Evolutionary conservation across 768 basidiomycete species (phyloP).

Genomic region (Mycena rebaudengoi): DNA sequence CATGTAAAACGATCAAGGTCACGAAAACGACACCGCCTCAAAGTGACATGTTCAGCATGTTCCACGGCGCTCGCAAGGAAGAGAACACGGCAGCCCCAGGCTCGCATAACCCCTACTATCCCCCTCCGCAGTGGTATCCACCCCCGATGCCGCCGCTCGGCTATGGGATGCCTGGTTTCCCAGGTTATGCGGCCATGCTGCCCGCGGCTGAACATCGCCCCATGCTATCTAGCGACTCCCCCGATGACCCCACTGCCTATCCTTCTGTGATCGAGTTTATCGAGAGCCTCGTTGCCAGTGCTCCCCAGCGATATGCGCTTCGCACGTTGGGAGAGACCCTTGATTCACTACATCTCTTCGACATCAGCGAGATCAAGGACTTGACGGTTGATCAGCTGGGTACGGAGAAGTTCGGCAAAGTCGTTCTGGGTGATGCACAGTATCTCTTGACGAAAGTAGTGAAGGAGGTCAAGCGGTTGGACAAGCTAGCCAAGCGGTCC

Average conservation of each 20-base stretch:
- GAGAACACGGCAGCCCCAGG: background rate
- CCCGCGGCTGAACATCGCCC: too few relatives aligned
- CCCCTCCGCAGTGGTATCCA: background rate
- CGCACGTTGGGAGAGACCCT: background rate
- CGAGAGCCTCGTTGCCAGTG: background rate
- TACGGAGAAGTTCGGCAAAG: background rate
- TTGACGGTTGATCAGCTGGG: background rate
- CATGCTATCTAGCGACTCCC: background rate
- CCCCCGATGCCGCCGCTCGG: background rate
- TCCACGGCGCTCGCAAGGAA: too few relatives aligned
- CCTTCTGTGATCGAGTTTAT: conserved; percentile 1
- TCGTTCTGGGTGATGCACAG: conserved; percentile 6
- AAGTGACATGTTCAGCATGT: conserved; percentile 1
- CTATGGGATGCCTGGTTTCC: background rate
- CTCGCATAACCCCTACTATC: background rate
- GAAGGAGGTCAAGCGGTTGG: conserved; percentile 1
- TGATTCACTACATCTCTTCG: background rate
- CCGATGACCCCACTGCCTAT: background rate
- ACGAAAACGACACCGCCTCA: background rate
- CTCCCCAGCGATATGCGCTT: background rate
- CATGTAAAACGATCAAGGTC: background rate
- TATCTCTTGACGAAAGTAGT: background rate
- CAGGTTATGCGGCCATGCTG: too few relatives aligned
- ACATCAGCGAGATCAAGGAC: conserved; percentile 4
- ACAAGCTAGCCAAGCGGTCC: background rate